Evolutionary conservation across 805 yeast species (phyloP).

Genomic region (Metschnikowia anglica): DNA sequence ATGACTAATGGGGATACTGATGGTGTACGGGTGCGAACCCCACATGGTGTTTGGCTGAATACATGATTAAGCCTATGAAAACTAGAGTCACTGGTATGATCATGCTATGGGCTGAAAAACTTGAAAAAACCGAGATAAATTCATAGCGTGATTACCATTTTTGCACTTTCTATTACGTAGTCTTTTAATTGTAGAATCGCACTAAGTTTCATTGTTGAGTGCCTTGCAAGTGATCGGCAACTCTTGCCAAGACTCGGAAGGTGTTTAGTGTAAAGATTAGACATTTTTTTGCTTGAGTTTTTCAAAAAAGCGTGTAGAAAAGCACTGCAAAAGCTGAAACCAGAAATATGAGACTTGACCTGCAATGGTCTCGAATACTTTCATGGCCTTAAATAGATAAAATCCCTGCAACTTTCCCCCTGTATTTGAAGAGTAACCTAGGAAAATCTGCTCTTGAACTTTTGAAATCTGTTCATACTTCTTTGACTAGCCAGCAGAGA

Average conservation of each 20-base stretch:
- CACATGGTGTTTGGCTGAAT: neutral
- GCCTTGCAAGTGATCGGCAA: neutral
- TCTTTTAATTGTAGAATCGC: neutral
- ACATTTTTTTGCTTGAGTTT: neutral
- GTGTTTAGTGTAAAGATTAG: neutral
- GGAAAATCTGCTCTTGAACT: constrained; percentile 33
- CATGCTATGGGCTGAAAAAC: neutral
- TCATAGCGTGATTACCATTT: no score
- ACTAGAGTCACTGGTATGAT: neutral
- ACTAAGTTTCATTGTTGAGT: neutral
- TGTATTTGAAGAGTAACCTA: neutral
- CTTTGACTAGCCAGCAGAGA: constrained; percentile 19
- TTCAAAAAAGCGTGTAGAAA: neutral
- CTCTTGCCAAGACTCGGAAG: neutral
- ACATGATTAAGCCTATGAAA: neutral
- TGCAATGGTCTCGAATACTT: constrained; percentile 1
- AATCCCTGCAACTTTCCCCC: no score
- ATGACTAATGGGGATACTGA: neutral
- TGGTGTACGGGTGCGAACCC: constrained; percentile 11
- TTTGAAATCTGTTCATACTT: constrained; percentile 34
- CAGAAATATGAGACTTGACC: constrained; percentile 1
- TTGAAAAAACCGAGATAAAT: no score
- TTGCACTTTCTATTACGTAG: neutral
- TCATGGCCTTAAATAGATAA: neutral
- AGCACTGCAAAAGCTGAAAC: neutral